Evolutionary conservation across 805 yeast species (phyloP).

Genomic region (Monosporozyma servazzii): DNA sequence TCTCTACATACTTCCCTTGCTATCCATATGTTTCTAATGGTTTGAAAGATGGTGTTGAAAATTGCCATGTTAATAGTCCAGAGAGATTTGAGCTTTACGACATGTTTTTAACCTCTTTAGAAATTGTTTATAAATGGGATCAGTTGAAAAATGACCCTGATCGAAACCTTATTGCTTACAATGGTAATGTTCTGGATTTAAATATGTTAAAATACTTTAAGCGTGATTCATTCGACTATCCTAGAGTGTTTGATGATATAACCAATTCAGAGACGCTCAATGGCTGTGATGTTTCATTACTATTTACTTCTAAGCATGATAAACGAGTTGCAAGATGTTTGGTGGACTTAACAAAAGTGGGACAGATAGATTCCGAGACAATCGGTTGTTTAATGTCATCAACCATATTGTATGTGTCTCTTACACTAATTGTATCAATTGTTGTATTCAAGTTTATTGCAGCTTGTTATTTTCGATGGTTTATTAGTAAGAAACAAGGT

Average conservation of each 20-base stretch:
- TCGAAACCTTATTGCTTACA: conserved; percentile 76
- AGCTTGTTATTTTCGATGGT: conserved; percentile 88
- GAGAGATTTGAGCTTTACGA: conserved; percentile 63
- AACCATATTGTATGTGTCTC: conserved; percentile 70
- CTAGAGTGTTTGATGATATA: conserved; percentile 58
- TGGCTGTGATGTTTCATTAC: conserved; percentile 76
- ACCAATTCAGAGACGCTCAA: conserved; percentile 37
- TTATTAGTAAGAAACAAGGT: conserved; percentile 70
- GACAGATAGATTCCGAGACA: conserved; percentile 78
- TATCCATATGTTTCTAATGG: conserved; percentile 31
- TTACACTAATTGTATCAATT: conserved; percentile 76
- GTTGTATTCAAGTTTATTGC: conserved; percentile 69
- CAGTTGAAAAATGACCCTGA: conserved; percentile 52
- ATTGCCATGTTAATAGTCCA: conserved; percentile 69
- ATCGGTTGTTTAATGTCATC: conserved; percentile 91
- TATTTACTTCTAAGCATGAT: conserved; percentile 55
- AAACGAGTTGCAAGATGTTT: conserved; percentile 73
- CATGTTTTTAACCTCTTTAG: conserved; percentile 50
- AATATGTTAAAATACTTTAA: conserved; percentile 69
- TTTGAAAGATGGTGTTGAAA: conserved; percentile 32
- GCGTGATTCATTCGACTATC: conserved; percentile 59
- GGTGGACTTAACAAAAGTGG: conserved; percentile 79
- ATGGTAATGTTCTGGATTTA: conserved; percentile 82
- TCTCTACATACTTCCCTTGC: conserved; percentile 98
- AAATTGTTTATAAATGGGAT: conserved; percentile 85